Base-by-base conservation (phyloP, 2,329 filamentous ascomycete genomes). In the Fusarium sp. region DNA sequence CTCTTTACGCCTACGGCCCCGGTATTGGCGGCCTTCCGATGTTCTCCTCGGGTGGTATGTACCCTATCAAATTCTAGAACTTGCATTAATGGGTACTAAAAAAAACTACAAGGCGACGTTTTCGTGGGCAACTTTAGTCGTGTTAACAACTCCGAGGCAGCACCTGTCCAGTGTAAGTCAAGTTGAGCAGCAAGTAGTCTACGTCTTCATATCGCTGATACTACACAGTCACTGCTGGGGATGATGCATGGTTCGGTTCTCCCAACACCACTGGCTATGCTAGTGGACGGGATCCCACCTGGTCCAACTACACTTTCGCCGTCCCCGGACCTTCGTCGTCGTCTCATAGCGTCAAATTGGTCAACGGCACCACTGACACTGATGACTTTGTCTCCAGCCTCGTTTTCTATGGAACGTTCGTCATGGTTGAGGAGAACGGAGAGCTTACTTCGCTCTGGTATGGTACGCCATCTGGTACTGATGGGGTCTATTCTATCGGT, bases 361-460 rank as follows among this genome's bases (percentile, higher is more conserved):
- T 42, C 3, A 55, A 62, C 6, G 15, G 13, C 9, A 62, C 59
- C 7, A 5, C 22, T 9, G 10, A 21, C 6, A 4, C 33, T 3
- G 17, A 6, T 1, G 21, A 17, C 8, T 62, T 31, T 2, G 10
- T 26, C 13, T 22, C 22, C 1, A 33, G n/a, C 7, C 15, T 62
- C 2, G 22, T 55, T 33, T 6, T 46, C 10, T 62, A 62, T 24
- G 59, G 57, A 0, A 24, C 59, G 4, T 62, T 62, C 8, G 34
- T 46, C 13, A 62, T 62, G 46, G 26, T 36, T n/a, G 26, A 54
- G 11, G 40, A 40, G 8, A 13, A 31, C 3, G 57, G 39, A 2
- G 13, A 22, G 3, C 39, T 62, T 17, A 4, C n/a, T 3, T 62
- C 59, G 7, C 59, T 62, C 6, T 62, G 59, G 59, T 62, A 62